Conservation (phyloP, 2,329 filamentous ascomycete species). For the Diaporthe destruens region DNA sequence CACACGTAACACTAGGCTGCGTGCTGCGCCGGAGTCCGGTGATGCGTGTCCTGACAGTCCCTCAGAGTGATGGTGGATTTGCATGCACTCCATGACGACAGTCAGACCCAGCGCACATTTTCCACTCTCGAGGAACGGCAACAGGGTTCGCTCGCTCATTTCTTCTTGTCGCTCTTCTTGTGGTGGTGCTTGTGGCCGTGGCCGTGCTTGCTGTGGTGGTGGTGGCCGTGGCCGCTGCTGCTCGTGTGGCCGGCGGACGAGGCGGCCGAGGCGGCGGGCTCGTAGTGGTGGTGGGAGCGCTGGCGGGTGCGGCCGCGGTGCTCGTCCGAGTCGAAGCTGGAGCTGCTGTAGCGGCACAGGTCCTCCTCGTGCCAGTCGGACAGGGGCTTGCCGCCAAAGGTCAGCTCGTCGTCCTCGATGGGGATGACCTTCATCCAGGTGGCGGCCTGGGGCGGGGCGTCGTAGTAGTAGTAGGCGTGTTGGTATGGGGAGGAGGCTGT, state of each 20-base stretch:
- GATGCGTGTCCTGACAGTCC: conserved; percentile 8
- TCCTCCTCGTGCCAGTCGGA: conserved; percentile 73
- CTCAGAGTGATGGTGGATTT: no score
- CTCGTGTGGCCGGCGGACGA: not conserved
- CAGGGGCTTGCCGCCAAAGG: conserved; percentile 71
- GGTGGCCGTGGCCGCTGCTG: conserved; percentile 38
- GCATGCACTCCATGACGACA: no score
- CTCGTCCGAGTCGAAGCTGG: conserved; percentile 53
- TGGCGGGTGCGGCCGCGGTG: conserved; percentile 55
- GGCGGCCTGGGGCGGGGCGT: conserved; percentile 44
- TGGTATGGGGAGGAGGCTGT: conserved; percentile 37
- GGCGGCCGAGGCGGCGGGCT: not conserved
- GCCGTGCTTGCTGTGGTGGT: conserved; percentile 44
- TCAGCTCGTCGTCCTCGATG: conserved; percentile 72
- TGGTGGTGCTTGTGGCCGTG: conserved; percentile 39
- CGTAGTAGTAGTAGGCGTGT: conserved; percentile 36
- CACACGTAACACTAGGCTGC: not conserved
- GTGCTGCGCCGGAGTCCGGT: not conserved
- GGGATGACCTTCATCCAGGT: conserved; percentile 66
- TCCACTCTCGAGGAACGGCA: no score
- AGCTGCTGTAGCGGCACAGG: conserved; percentile 57
- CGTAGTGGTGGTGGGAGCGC: conserved; percentile 45
- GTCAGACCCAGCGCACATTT: no score
- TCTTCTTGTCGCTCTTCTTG: conserved; percentile 37
- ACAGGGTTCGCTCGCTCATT: conserved; percentile 12